These are phyloP conservation scores for Pseudopyricularia javanii DNA, from an alignment of 2,329 filamentous ascomycete genomes.

Conservation along the genomic window DNA sequence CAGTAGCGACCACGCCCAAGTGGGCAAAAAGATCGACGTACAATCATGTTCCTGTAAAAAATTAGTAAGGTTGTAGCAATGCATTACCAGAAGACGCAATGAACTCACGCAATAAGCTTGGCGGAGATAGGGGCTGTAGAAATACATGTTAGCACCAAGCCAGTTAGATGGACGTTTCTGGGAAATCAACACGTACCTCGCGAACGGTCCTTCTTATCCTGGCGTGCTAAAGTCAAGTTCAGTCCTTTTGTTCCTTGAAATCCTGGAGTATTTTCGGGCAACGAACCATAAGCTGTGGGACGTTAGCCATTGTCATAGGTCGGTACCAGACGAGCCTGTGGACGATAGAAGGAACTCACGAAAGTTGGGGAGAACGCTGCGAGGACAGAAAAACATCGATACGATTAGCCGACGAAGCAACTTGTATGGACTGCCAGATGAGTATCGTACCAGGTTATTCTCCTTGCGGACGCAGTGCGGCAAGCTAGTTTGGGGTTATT, in stretches of 20 bases:
- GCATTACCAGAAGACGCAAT: too few relatives aligned
- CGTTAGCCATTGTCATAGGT: neutral
- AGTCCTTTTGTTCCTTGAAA: constrained; percentile 31
- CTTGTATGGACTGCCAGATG: neutral
- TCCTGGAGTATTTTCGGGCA: neutral
- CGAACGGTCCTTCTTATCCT: constrained; percentile 79
- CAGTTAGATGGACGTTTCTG: neutral
- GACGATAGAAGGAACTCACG: constrained; percentile 1
- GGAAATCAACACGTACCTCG: neutral
- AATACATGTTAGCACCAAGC: neutral
- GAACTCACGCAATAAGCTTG: constrained; percentile 94
- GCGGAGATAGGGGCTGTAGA: constrained; percentile 81
- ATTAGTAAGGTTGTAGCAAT: constrained; percentile 46
- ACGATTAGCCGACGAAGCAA: neutral
- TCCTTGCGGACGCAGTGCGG: constrained; percentile 11
- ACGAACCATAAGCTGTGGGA: constrained; percentile 2
- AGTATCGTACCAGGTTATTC: constrained; percentile 7
- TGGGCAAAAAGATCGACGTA: neutral
- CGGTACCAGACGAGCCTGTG: neutral
- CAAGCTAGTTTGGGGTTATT: constrained; percentile 4
- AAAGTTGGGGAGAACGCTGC: constrained; percentile 3
- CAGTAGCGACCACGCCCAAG: neutral
- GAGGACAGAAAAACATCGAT: neutral
- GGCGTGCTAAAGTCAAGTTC: constrained; percentile 91
- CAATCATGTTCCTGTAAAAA: constrained; percentile 4